Evolutionary conservation across 2,329 filamentous ascomycete genomes (phyloP), one percentile per base, ranked within the genome.

Genomic region (Scleromitrula shiraiana): DNA sequence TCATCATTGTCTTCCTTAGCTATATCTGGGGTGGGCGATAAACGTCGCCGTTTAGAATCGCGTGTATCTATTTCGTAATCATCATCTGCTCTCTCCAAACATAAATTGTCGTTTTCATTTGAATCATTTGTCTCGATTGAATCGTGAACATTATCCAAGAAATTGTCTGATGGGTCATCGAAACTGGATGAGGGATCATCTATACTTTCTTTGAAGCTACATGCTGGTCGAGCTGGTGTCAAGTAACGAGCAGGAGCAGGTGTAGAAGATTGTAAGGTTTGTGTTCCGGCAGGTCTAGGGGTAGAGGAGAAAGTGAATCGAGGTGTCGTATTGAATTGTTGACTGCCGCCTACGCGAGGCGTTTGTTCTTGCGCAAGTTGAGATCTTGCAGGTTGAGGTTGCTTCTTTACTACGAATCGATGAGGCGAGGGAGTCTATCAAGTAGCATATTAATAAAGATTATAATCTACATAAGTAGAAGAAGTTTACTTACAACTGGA

Each of bases 361-460:
- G 55, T 54, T 33, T 57, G 46, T 42, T 58, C 51, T 49, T 55
- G 56, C 7, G 53, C 45, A 27, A 57, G 45, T 3, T 56, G 56
- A 5, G 58, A 52, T 35, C 53, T 54, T 33, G 52, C 51, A 6
- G 48, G 42, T 20, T 49, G 43, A 30, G 53, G 41, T 41, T 56
- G 51, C 36, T 59, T 61, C 37, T 63, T 59, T 38, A 65, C 58
- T 43, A 66, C 51, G 51, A 67, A 67, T 29, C 65, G 59, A 53
- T 65, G 64, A 1, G 65, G 65, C 7, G 64, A 67, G 7, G 65
- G 65, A 27, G 65, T 67, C 65, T 67, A 26, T 15, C 14, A 23
- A 19, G 17, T 41, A 36, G 15, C 22, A 41, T 24, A 42, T 60
- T 39, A 57, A 45, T 24, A 38, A 33, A 38, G 14, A 22, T 2